phyloP scores from a whole-genome alignment of 176 grass and related monocot species.

The Avena sativa region DNA sequence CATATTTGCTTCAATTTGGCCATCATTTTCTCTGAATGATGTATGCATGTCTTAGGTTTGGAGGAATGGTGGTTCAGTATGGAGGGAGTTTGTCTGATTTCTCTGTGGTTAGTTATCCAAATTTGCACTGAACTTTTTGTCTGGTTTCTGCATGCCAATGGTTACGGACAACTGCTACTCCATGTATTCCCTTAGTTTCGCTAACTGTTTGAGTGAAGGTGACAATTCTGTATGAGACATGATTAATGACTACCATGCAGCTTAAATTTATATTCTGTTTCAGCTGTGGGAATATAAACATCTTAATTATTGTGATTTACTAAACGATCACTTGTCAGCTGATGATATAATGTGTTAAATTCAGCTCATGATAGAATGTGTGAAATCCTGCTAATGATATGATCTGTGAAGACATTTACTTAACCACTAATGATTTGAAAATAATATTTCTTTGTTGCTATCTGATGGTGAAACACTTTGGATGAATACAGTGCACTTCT shows the following conservation, averaged over 20 bases:
- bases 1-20: too few species aligned
- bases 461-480: background rate
- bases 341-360: background rate
- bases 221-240: background rate
- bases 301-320: background rate
- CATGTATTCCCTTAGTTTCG: background rate
- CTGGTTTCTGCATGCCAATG: background rate
- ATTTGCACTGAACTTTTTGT: background rate
- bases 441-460: background rate
- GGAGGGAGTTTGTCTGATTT: background rate
- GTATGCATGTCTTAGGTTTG: too few species aligned
- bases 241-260: background rate
- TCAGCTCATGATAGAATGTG: too few species aligned
- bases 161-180: background rate
- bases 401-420: background rate
- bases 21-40: too few species aligned
- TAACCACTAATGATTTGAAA: background rate
- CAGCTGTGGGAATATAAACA: background rate
- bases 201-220: too few species aligned
- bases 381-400: background rate
- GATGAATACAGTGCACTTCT: background rate
- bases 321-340: background rate
- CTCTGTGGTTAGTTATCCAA: background rate
- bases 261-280: background rate
- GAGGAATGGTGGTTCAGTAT: background rate